Evolutionary conservation across 2,329 filamentous ascomycete genomes (phyloP).

Genomic region (Talaromyces sp.): DNA sequence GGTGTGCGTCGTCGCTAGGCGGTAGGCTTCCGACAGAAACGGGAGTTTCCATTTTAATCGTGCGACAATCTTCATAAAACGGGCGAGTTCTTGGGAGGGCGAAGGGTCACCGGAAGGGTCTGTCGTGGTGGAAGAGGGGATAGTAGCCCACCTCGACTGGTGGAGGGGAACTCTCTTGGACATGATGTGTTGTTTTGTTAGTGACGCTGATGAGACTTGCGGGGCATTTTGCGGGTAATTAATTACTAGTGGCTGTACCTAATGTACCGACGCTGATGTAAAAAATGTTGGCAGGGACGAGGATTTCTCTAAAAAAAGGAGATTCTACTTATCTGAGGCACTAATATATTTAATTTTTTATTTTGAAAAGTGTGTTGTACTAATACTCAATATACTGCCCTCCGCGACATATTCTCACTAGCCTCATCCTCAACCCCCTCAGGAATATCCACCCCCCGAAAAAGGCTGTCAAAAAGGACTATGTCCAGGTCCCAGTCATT

Average conservation of each 20-base stretch:
- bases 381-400: too few relatives aligned
- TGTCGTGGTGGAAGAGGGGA: slow-evolving; percentile 1
- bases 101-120: slow-evolving; percentile 11
- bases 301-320: too few relatives aligned
- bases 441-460: background rate
- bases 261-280: background rate
- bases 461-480: slow-evolving; percentile 1
- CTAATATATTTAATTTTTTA: too few relatives aligned
- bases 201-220: background rate
- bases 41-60: slow-evolving; percentile 61
- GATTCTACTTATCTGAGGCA: too few relatives aligned
- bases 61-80: slow-evolving; percentile 57
- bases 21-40: slow-evolving; percentile 55
- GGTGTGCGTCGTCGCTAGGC: slow-evolving; percentile 38
- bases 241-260: background rate
- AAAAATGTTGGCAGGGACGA: too few relatives aligned
- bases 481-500: background rate
- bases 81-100: slow-evolving; percentile 45
- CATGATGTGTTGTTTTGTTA: background rate
- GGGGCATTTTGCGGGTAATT: background rate
- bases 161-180: background rate
- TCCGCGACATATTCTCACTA: too few relatives aligned
- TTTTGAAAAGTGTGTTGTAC: too few relatives aligned
- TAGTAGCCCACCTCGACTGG: slow-evolving; percentile 8
- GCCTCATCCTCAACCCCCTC: background rate